phyloP scores from a whole-genome alignment of 2,329 filamentous ascomycete genomes.

The Coniochaeta sp. region DNA sequence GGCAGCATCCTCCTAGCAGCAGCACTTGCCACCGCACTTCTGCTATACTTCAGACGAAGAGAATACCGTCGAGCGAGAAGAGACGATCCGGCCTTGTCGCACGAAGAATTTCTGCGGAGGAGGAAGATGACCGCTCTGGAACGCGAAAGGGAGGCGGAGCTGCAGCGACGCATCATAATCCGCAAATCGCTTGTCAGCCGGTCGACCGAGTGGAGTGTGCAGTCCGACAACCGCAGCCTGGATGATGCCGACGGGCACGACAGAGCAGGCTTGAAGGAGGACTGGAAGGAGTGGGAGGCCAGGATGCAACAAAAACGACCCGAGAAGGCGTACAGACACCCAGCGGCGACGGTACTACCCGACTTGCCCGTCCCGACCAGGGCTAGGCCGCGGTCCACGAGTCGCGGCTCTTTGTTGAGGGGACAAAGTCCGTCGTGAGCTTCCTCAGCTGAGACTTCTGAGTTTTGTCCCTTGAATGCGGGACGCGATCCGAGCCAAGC shows the following conservation, averaged over 20 bases:
- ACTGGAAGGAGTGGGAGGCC: constrained; percentile 32
- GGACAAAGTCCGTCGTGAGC: not conserved
- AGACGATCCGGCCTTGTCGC: constrained; percentile 15
- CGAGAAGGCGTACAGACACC: constrained; percentile 15
- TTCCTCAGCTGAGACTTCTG: not conserved
- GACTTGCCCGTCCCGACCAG: constrained; percentile 11
- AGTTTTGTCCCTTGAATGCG: not conserved
- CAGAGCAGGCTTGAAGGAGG: constrained; percentile 17
- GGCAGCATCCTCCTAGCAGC: constrained; percentile 16
- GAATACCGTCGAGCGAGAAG: constrained; percentile 16
- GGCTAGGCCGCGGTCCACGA: not conserved
- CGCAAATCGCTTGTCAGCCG: constrained; percentile 32
- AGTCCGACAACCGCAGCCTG: constrained; percentile 6
- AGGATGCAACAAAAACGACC: constrained; percentile 16
- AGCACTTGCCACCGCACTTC: constrained; percentile 12
- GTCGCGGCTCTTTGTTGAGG: not conserved
- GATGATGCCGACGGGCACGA: constrained; percentile 8
- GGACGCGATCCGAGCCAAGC: not conserved
- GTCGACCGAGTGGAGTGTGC: constrained; percentile 10
- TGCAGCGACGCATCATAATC: constrained; percentile 32
- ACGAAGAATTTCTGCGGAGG: constrained; percentile 13
- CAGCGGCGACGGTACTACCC: constrained; percentile 7
- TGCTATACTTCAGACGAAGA: constrained; percentile 14
- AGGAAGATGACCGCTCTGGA: constrained; percentile 20
- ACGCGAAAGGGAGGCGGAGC: constrained; percentile 25